Percentiles rank a stretch among this genome's conserved stretches.
Evolutionary conservation across 371 early-diverging fungal species (phyloP).

Genomic region (Mucor piriformis): DNA sequence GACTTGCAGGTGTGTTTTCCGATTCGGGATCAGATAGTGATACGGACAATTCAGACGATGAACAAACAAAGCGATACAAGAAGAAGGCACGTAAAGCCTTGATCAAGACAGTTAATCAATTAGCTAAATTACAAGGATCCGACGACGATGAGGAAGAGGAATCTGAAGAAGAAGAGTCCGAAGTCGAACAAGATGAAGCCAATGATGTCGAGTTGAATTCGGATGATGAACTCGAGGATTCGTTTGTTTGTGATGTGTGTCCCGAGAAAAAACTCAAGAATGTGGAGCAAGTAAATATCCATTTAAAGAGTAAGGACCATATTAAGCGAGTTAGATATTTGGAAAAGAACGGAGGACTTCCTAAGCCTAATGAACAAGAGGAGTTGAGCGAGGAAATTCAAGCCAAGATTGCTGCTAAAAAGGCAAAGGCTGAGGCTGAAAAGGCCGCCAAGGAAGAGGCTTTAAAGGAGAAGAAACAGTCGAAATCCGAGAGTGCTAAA

Average conservation of each 20-base stretch:
- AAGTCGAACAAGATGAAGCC: constrained; percentile 14
- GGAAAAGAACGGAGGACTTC: constrained; percentile 16
- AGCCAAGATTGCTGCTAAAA: constrained; percentile 14
- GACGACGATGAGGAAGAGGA: constrained; percentile 11
- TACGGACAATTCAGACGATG: constrained; percentile 29
- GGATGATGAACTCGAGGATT: constrained; percentile 17
- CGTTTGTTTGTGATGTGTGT: constrained; percentile 37
- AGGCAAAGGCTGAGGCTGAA: constrained; percentile 1
- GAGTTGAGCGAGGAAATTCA: constrained; percentile 9
- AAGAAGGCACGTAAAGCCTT: constrained; percentile 24
- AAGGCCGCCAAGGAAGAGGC: constrained; percentile 5
- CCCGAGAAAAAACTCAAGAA: constrained; percentile 33
- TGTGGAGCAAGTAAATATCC: constrained; percentile 32
- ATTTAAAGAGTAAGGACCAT: constrained; percentile 37
- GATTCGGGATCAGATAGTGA: constrained; percentile 26
- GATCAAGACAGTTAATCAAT: constrained; percentile 15
- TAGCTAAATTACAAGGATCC: constrained; percentile 15
- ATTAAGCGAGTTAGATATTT: constrained; percentile 21
- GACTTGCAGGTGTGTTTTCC: constrained; percentile 36
- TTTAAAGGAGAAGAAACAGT: constrained; percentile 15
- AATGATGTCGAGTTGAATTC: not conserved
- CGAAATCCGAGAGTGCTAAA: constrained; percentile 6
- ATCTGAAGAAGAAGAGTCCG: constrained; percentile 5
- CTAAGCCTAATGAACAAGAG: constrained; percentile 1
- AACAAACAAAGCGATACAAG: constrained; percentile 23